Conservation (phyloP, 768 basidiomycete genomes). For the Chalciporus piperatus region DNA sequence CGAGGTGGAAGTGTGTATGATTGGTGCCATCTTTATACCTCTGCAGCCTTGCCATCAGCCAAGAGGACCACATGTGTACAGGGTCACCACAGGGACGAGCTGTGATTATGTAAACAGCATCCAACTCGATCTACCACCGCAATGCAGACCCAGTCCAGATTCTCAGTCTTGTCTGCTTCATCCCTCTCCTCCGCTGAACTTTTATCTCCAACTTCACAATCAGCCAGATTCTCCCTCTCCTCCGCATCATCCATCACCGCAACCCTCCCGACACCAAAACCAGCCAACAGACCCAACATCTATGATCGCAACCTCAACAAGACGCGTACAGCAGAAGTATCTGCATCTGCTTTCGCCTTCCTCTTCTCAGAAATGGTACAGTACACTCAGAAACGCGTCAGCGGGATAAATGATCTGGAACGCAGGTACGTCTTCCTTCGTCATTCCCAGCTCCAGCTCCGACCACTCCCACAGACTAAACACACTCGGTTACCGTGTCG, state of each 20-base stretch:
- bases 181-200: constrained; percentile 47
- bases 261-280: constrained; percentile 36
- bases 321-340: constrained; percentile 80
- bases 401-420: constrained; percentile 94
- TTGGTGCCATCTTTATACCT: not conserved
- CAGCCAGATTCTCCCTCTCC: constrained; percentile 69
- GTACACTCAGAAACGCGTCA: constrained; percentile 94
- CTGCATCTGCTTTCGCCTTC: constrained; percentile 80
- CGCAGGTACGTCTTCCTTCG: constrained; percentile 55
- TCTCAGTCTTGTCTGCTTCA: constrained; percentile 64
- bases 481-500: constrained; percentile 90
- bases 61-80: no score
- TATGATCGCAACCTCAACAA: constrained; percentile 91
- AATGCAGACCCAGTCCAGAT: constrained; percentile 60
- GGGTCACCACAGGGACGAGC: no score
- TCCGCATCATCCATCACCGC: constrained; percentile 48
- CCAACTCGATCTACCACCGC: no score
- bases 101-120: no score
- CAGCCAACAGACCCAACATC: constrained; percentile 62
- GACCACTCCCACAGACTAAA: constrained; percentile 60
- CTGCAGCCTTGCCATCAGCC: no score
- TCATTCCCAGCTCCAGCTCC: not conserved
- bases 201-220: constrained; percentile 54
- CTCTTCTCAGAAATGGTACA: constrained; percentile 92
- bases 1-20: constrained; percentile 10